Evolutionary conservation across 2,329 filamentous ascomycete species (phyloP).

Genomic region (Colletotrichum graminicola): DNA sequence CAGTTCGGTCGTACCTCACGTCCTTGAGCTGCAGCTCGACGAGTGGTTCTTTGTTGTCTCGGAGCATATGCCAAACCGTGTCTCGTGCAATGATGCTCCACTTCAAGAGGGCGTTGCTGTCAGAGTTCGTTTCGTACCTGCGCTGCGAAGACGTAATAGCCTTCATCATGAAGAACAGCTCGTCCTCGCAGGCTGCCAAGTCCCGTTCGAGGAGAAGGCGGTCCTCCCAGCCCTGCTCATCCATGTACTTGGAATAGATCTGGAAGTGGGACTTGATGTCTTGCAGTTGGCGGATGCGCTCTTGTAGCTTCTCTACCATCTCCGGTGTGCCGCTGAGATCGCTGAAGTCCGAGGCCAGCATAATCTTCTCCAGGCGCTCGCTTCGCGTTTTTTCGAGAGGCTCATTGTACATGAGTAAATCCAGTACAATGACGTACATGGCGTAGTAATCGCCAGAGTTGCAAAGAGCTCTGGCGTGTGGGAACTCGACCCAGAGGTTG

Average conservation of each 20-base stretch:
- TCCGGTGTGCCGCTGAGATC: constrained; percentile 93
- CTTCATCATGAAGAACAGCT: constrained; percentile 99
- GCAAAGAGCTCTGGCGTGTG: constrained; percentile 92
- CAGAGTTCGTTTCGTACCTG: constrained; percentile 79
- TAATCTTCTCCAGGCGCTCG: constrained; percentile 97
- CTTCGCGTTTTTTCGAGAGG: constrained; percentile 96
- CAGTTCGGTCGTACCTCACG: constrained; percentile 92
- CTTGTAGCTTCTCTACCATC: constrained; percentile 91
- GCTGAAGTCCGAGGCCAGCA: constrained; percentile 98
- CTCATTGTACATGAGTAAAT: constrained; percentile 95
- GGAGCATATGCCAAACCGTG: constrained; percentile 96
- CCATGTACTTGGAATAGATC: constrained; percentile 87
- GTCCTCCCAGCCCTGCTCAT: constrained; percentile 92
- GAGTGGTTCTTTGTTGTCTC: constrained; percentile 86
- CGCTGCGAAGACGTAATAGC: constrained; percentile 97
- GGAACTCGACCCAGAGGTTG: constrained; percentile 96
- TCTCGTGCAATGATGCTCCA: constrained; percentile 96
- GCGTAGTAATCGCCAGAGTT: constrained; percentile 98
- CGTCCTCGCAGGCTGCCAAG: constrained; percentile 89
- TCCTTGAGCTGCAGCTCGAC: constrained; percentile 94
- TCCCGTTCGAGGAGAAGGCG: constrained; percentile 90
- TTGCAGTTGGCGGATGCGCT: constrained; percentile 91
- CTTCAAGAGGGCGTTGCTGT: constrained; percentile 83
- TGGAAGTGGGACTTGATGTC: constrained; percentile 98
- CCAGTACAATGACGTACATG: constrained; percentile 97